Percentiles rank a stretch among this genome's conserved stretches.
phyloP scores from a whole-genome alignment of 768 basidiomycete genomes.

The Fibroporia radiculosa region DNA sequence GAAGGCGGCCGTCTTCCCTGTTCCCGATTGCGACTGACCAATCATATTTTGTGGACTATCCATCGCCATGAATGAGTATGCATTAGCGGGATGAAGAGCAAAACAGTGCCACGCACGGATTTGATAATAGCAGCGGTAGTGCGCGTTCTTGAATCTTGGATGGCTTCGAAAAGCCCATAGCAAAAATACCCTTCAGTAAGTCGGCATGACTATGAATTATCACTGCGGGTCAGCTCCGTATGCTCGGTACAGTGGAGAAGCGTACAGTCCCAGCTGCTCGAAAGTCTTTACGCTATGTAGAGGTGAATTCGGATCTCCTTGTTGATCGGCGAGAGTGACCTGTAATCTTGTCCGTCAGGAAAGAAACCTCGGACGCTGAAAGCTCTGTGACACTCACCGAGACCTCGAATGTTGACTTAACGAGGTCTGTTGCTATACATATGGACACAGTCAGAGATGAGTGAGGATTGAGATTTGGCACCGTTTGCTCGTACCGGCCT shows the following conservation, averaged over 20 bases:
- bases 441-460: constrained; percentile 2
- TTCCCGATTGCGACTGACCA: constrained; percentile 98
- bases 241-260: background rate
- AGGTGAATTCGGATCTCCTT: constrained; percentile 93
- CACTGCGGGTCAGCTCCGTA: background rate
- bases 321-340: constrained; percentile 97
- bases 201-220: constrained; percentile 65
- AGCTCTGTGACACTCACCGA: constrained; percentile 40
- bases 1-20: constrained; percentile 98
- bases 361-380: background rate
- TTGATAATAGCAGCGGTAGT: constrained; percentile 78
- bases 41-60: constrained; percentile 96
- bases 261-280: constrained; percentile 87
- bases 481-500: constrained; percentile 6
- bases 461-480: background rate
- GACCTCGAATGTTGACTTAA: constrained; percentile 79
- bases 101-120: constrained; percentile 57
- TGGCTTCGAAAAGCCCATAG: constrained; percentile 94
- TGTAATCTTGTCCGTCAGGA: constrained; percentile 22
- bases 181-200: constrained; percentile 88
- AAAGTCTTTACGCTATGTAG: constrained; percentile 90
- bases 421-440: constrained; percentile 39
- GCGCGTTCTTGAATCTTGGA: constrained; percentile 99
- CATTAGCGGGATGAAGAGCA: constrained; percentile 6
- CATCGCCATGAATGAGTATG: background rate